Percentiles rank a stretch among this genome's conserved stretches.
These are phyloP conservation scores for Biscogniauxia marginata DNA, from an alignment of 2,329 filamentous ascomycete species.

Conservation along the genomic window DNA sequence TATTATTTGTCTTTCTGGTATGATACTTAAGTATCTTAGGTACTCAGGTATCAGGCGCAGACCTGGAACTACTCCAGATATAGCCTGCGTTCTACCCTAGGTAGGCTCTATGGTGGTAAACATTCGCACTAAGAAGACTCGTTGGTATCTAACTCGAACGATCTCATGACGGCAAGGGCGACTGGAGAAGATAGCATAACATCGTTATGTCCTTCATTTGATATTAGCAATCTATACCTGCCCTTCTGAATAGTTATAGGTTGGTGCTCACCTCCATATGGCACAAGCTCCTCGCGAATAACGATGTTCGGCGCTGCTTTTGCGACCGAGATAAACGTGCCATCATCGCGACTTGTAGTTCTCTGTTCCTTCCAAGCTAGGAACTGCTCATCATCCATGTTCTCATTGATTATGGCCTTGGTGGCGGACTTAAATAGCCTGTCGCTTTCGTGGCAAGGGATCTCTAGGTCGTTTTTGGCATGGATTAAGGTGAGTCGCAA, in stretches of 20 bases:
- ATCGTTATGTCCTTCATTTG: conserved; percentile 61
- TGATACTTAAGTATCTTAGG: too few relatives aligned
- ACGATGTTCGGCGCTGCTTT: conserved; percentile 43
- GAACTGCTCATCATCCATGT: conserved; percentile 38
- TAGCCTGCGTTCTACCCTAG: too few relatives aligned
- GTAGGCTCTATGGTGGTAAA: neutral
- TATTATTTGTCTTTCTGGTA: too few relatives aligned
- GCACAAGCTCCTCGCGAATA: conserved; percentile 54
- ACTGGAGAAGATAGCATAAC: conserved; percentile 66
- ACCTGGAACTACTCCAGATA: too few relatives aligned
- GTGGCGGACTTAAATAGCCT: conserved; percentile 61
- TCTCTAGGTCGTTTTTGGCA: conserved; percentile 77
- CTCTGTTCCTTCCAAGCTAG: conserved; percentile 45
- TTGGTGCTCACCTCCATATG: conserved; percentile 50
- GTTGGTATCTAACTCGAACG: conserved; percentile 47
- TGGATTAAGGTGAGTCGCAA: conserved; percentile 74
- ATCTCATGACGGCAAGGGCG: conserved; percentile 61
- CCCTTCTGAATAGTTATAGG: neutral
- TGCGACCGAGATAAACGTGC: conserved; percentile 50
- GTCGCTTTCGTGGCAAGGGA: conserved; percentile 70
- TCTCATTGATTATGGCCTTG: conserved; percentile 44
- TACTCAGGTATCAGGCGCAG: too few relatives aligned
- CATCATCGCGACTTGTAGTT: conserved; percentile 43
- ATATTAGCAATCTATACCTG: neutral
- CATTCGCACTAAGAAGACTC: neutral